phyloP scores from a whole-genome alignment of 305 asterid genomes.

The Coffea humblotiana region DNA sequence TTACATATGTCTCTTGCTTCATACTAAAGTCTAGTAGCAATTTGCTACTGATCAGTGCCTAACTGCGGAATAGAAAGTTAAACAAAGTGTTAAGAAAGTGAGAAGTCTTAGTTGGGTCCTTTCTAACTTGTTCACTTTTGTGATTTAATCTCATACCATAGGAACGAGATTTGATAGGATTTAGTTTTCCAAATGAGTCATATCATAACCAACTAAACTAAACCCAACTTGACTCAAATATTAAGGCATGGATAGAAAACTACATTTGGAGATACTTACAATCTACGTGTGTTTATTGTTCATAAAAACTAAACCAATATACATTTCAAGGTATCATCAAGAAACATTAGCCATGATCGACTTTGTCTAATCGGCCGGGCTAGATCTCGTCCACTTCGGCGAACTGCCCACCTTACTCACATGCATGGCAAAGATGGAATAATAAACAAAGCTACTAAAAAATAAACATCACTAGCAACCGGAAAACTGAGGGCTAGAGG shows the following conservation, averaged over 20 bases:
- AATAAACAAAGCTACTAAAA: background rate
- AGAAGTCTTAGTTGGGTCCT: background rate
- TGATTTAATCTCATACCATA: background rate
- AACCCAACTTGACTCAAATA: background rate
- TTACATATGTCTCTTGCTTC: no score
- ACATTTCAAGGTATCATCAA: background rate
- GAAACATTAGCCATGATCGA: background rate
- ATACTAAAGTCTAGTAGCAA: no score
- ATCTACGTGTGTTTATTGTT: background rate
- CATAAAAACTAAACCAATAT: background rate
- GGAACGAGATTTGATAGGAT: background rate
- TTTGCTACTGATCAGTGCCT: no score
- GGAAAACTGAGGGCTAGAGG: background rate
- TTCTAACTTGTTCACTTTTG: background rate
- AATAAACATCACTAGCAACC: background rate
- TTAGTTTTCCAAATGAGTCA: background rate
- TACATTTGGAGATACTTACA: background rate
- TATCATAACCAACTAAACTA: background rate
- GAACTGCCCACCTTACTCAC: background rate
- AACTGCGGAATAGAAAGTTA: no score
- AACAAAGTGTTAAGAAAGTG: no score
- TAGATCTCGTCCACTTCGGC: constrained; percentile 2
- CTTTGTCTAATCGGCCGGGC: constrained; percentile 3
- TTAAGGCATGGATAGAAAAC: background rate
- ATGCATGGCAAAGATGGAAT: background rate